A percentile compares a stretch with the other conserved stretches of the same genome.
Conservation (phyloP, 257 asterid species). For the Lithospermum erythrorhizon region DNA sequence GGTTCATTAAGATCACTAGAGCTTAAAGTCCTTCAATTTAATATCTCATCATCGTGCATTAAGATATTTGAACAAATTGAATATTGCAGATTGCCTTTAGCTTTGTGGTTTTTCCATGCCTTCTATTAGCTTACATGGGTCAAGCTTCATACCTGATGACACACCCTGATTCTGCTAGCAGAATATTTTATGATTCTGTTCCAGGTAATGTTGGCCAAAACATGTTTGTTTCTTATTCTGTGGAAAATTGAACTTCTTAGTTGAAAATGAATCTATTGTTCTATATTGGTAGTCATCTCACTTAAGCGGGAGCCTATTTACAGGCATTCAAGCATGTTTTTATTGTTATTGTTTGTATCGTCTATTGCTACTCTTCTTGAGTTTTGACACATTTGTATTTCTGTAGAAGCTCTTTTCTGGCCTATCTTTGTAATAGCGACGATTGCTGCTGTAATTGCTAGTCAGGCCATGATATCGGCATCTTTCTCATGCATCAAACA, state of each 20-base stretch:
- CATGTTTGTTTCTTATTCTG: not conserved
- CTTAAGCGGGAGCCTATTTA: too few relatives aligned
- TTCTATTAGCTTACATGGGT: constrained; percentile 87
- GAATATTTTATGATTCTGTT: constrained; percentile 70
- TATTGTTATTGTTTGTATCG: too few relatives aligned
- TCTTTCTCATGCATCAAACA: constrained; percentile 92
- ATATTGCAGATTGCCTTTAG: constrained; percentile 77
- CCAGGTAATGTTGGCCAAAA: constrained; percentile 44
- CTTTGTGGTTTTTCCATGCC: constrained; percentile 79
- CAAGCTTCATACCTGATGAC: constrained; percentile 87
- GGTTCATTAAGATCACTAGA: constrained; percentile 26
- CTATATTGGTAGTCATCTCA: too few relatives aligned
- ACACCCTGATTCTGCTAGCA: constrained; percentile 48
- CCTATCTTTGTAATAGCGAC: constrained; percentile 80
- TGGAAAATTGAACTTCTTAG: not conserved
- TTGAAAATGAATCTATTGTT: not conserved
- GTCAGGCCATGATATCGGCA: constrained; percentile 99
- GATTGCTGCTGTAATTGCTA: constrained; percentile 85
- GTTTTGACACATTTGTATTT: constrained; percentile 13
- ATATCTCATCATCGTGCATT: not conserved
- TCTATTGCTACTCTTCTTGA: not conserved
- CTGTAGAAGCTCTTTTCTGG: constrained; percentile 74
- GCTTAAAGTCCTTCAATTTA: not conserved
- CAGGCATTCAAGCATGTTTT: too few relatives aligned
- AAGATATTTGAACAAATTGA: constrained; percentile 5